Percentiles rank a stretch among this genome's conserved stretches.
Conservation (phyloP, 202 grass and related monocot species). For the Cymbopogon flexuosus region DNA sequence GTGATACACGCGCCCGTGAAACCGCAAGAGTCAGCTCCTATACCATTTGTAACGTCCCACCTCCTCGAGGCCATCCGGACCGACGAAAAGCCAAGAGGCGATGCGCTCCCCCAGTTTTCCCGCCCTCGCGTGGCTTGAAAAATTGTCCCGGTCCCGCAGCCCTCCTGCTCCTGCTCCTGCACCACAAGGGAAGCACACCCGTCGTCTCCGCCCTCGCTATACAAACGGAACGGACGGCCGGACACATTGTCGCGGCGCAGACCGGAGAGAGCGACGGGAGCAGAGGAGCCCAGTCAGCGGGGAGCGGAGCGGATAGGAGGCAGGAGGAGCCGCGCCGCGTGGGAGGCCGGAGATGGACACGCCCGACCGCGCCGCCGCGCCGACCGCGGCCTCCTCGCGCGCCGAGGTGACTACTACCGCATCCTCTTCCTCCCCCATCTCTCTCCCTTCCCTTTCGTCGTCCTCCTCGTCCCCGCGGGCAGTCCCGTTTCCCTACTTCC, state of each 20-base stretch:
- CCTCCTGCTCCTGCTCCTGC: too few relatives aligned
- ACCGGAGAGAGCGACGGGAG: not conserved
- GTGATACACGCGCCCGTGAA: too few relatives aligned
- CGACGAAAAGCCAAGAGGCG: not conserved
- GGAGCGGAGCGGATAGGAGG: not conserved
- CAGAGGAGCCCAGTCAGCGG: not conserved
- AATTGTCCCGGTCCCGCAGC: not conserved
- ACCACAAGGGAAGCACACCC: not conserved
- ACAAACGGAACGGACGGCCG: not conserved
- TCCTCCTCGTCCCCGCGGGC: too few relatives aligned
- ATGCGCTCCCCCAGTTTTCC: conserved; percentile 28
- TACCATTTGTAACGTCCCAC: too few relatives aligned
- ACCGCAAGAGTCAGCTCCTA: too few relatives aligned
- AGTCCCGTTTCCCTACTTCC: too few relatives aligned
- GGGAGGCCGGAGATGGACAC: conserved; percentile 32
- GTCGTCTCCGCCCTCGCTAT: not conserved
- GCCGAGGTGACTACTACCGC: conserved; percentile 35
- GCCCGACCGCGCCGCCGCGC: conserved; percentile 31
- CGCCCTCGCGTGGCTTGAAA: conserved; percentile 48
- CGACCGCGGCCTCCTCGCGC: conserved; percentile 10
- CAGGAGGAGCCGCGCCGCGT: not conserved
- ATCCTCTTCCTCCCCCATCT: not conserved
- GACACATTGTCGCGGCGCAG: not conserved
- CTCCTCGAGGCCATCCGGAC: too few relatives aligned
- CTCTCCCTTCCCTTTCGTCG: not conserved